These are phyloP conservation scores for Leishmania tarentolae DNA, from an alignment of 208 protist genomes.

Conservation along the genomic window DNA sequence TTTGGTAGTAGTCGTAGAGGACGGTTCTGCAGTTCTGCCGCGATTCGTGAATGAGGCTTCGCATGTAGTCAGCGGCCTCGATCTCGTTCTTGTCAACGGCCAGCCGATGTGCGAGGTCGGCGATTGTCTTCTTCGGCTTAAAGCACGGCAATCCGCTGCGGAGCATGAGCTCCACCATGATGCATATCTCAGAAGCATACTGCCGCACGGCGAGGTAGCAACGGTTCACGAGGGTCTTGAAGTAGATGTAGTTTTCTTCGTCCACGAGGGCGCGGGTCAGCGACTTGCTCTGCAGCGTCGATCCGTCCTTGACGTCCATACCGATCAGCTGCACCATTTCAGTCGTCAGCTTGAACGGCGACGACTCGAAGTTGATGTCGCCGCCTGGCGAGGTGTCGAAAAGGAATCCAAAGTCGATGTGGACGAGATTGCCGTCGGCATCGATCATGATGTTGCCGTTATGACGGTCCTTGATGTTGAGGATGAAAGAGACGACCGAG, in stretches of 20 bases:
- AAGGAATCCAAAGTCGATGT: slow-evolving; percentile 99
- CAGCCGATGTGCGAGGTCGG: slow-evolving; percentile 71
- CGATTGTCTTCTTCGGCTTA: slow-evolving; percentile 82
- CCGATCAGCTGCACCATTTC: slow-evolving; percentile 95
- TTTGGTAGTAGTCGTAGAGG: slow-evolving; percentile 86
- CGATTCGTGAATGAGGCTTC: slow-evolving; percentile 70
- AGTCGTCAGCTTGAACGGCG: slow-evolving; percentile 93
- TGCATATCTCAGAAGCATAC: slow-evolving; percentile 77
- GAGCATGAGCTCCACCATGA: slow-evolving; percentile 89
- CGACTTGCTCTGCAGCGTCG: slow-evolving; percentile 55
- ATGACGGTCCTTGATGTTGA: slow-evolving; percentile 96
- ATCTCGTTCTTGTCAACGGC: slow-evolving; percentile 75
- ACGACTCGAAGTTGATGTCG: slow-evolving; percentile 94
- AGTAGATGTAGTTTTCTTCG: slow-evolving; percentile 82
- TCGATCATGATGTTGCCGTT: slow-evolving; percentile 97
- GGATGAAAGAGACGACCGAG: slow-evolving; percentile 94
- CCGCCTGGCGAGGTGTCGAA: slow-evolving; percentile 95
- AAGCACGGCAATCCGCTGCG: slow-evolving; percentile 87
- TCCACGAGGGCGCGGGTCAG: slow-evolving; percentile 78
- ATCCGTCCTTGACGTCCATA: slow-evolving; percentile 57
- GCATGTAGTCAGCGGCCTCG: slow-evolving; percentile 84
- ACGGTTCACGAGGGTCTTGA: slow-evolving; percentile 75
- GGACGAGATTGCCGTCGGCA: slow-evolving; percentile 91
- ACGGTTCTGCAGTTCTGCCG: slow-evolving; percentile 82
- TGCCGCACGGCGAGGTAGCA: slow-evolving; percentile 88